Conservation (phyloP, 805 yeast species). For the Scheffersomyces ergatensis region DNA sequence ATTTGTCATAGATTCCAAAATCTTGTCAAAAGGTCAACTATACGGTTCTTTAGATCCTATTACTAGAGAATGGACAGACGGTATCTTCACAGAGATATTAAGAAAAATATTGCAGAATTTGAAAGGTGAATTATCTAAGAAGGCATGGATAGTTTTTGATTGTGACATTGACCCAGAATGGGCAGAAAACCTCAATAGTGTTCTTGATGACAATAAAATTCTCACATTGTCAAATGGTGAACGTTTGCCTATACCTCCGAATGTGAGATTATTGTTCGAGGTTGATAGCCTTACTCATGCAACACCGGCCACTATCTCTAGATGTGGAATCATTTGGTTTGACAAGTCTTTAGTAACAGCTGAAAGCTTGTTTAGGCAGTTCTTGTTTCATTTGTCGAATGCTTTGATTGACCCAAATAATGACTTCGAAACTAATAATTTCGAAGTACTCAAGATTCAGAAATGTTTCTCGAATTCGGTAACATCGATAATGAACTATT, state of each 20-base stretch:
- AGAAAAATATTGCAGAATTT: conserved; percentile 54
- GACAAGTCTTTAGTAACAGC: conserved; percentile 29
- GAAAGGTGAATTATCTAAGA: conserved; percentile 55
- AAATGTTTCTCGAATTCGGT: conserved; percentile 9
- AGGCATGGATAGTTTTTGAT: conserved; percentile 81
- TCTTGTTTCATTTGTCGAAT: conserved; percentile 15
- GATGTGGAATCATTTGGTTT: conserved; percentile 88
- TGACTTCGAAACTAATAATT: conserved; percentile 4
- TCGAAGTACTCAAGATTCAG: conserved; percentile 8
- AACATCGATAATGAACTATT: neutral
- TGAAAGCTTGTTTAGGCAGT: conserved; percentile 12
- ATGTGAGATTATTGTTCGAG: conserved; percentile 72
- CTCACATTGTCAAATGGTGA: conserved; percentile 90
- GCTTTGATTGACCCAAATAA: conserved; percentile 7
- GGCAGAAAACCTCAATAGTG: conserved; percentile 89
- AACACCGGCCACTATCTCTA: conserved; percentile 88
- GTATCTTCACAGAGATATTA: conserved; percentile 67
- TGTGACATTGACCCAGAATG: conserved; percentile 93
- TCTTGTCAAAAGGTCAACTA: conserved; percentile 59
- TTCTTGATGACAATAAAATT: conserved; percentile 80
- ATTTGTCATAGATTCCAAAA: conserved; percentile 71
- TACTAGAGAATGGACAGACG: conserved; percentile 92
- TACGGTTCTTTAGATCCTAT: conserved; percentile 71
- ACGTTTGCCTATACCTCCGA: conserved; percentile 62
- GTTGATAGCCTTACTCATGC: conserved; percentile 63